A percentile compares a stretch with the other conserved stretches of the same genome.
Evolutionary conservation across 305 asterid species (phyloP).

Genomic region (Fraxinus sp.): DNA sequence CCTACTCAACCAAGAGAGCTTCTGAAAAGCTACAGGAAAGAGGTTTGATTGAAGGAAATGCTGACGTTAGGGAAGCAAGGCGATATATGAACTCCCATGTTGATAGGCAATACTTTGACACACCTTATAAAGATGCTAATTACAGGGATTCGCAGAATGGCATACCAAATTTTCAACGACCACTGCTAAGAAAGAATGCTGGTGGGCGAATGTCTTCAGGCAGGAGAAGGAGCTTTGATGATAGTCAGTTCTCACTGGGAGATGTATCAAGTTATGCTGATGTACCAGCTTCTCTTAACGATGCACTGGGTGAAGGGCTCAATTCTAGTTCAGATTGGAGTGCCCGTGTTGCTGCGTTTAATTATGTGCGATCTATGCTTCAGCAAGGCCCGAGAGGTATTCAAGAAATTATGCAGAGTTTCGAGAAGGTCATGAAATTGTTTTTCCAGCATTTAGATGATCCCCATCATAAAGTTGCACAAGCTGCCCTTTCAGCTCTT

Average conservation of each 20-base stretch:
- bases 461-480: conserved; percentile 99
- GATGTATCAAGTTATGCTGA: conserved; percentile 76
- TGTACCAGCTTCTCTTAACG: conserved; percentile 84
- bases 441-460: conserved; percentile 99
- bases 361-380: conserved; percentile 65
- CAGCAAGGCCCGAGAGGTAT: conserved; percentile 95
- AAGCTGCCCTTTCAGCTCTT: conserved; percentile 96
- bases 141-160: conserved; percentile 65
- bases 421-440: conserved; percentile 97
- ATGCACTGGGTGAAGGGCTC: conserved; percentile 89
- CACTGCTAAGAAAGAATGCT: conserved; percentile 79
- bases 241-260: conserved; percentile 74
- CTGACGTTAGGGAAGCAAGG: conserved; percentile 72
- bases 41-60: conserved; percentile 63
- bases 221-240: conserved; percentile 97
- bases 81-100: conserved; percentile 56
- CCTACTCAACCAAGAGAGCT: conserved; percentile 73
- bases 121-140: conserved; percentile 64
- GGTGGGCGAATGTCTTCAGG: conserved; percentile 82
- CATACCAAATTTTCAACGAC: conserved; percentile 93
- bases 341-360: conserved; percentile 94
- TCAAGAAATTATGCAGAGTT: conserved; percentile 90
- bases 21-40: conserved; percentile 74
- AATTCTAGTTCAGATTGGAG: conserved; percentile 95
- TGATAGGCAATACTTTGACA: conserved; percentile 67